Conservation (phyloP, 805 yeast species). For the Lipomyces starkeyi region DNA sequence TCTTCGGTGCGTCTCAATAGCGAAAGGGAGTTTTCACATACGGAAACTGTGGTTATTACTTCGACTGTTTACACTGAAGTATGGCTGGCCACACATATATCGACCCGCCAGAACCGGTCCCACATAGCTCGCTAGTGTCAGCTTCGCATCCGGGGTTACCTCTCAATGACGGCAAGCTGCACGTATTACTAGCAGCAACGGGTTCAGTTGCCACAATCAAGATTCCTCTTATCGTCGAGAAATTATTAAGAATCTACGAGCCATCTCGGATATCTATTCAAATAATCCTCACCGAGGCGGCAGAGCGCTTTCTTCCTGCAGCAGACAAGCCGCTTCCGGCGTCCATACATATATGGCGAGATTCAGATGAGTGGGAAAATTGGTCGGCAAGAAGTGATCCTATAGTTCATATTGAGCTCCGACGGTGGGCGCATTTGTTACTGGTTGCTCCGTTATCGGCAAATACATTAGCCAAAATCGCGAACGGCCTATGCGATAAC, state of each 20-base stretch:
- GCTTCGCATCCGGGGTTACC: conserved; percentile 30
- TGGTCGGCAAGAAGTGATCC: conserved; percentile 86
- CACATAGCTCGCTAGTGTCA: conserved; percentile 12
- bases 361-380: conserved; percentile 91
- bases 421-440: conserved; percentile 96
- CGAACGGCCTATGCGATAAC: conserved; percentile 92
- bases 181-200: conserved; percentile 87
- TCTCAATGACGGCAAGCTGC: conserved; percentile 79
- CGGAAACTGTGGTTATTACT: neutral
- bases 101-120: conserved; percentile 1
- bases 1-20: neutral
- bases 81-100: neutral
- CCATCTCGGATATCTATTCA: conserved; percentile 79
- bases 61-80: neutral
- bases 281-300: conserved; percentile 81
- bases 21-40: neutral
- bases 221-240: conserved; percentile 86
- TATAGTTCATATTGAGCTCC: conserved; percentile 88
- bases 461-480: conserved; percentile 86
- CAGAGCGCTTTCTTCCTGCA: conserved; percentile 70
- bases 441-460: conserved; percentile 95
- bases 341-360: conserved; percentile 87
- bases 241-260: conserved; percentile 80
- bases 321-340: conserved; percentile 56
- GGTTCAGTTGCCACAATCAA: conserved; percentile 98